Conservation (phyloP, 2,329 filamentous ascomycete species). For the Aspergillus calidoustus region DNA sequence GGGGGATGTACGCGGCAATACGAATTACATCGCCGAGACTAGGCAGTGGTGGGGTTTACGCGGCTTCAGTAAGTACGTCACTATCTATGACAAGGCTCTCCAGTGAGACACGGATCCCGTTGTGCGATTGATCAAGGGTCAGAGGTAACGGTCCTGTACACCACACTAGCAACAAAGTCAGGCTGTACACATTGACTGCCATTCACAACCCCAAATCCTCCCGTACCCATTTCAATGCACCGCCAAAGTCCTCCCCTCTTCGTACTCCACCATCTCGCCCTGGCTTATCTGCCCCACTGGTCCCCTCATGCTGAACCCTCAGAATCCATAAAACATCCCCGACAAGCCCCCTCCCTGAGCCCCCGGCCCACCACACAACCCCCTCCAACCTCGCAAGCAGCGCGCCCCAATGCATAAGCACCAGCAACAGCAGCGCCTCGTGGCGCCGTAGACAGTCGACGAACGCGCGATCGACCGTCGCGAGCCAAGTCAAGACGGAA, state of each 20-base stretch:
- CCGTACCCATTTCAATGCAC: neutral
- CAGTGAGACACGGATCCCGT: too few species aligned
- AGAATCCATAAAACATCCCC: neutral
- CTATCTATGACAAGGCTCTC: too few species aligned
- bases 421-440: neutral
- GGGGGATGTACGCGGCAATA: too few species aligned
- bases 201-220: neutral
- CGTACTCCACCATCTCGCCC: neutral
- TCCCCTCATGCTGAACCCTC: neutral
- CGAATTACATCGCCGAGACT: too few species aligned
- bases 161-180: too few species aligned
- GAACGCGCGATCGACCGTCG: neutral
- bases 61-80: too few species aligned
- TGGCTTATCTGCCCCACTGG: too few species aligned
- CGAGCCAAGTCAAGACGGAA: neutral
- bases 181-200: neutral
- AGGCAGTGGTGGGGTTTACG: too few species aligned
- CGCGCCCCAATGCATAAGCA: neutral
- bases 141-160: too few species aligned
- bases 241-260: neutral
- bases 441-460: neutral
- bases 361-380: neutral
- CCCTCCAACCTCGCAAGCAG: neutral
- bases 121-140: too few species aligned
- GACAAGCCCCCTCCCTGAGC: neutral